Conservation (phyloP, 2,329 filamentous ascomycete species). For the Aspergillus spinulosporus region DNA sequence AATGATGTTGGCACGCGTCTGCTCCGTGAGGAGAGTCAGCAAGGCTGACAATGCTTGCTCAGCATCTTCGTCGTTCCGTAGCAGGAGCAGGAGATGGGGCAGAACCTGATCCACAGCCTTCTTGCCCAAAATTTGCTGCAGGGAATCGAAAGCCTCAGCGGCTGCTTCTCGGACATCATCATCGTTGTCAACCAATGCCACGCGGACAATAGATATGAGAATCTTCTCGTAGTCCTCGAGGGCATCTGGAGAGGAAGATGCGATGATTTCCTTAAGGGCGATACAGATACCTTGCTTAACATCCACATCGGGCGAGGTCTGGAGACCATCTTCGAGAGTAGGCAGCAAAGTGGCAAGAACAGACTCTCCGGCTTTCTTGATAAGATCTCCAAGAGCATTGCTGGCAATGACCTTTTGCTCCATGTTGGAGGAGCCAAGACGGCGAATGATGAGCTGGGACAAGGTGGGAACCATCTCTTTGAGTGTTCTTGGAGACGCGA, state of each 20-base stretch:
- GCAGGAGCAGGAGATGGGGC: slow-evolving; percentile 84
- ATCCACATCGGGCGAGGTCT: slow-evolving; percentile 84
- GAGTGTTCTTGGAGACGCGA: slow-evolving; percentile 85
- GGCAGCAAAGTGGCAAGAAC: slow-evolving; percentile 85
- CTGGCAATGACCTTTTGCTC: slow-evolving; percentile 99
- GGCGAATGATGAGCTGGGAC: slow-evolving; percentile 89
- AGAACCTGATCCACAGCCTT: slow-evolving; percentile 92
- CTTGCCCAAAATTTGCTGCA: slow-evolving; percentile 93
- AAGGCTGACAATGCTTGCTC: slow-evolving; percentile 91
- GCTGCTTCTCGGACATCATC: slow-evolving; percentile 90
- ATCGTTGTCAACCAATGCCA: slow-evolving; percentile 86
- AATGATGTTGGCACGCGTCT: slow-evolving; percentile 92
- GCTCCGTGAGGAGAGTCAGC: slow-evolving; percentile 89
- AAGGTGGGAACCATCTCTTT: slow-evolving; percentile 95
- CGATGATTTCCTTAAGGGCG: slow-evolving; percentile 88
- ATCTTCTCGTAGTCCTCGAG: slow-evolving; percentile 94
- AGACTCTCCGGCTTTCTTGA: slow-evolving; percentile 92
- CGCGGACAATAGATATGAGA: slow-evolving; percentile 89
- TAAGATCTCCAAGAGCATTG: slow-evolving; percentile 93
- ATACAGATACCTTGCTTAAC: slow-evolving; percentile 97
- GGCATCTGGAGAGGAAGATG: slow-evolving; percentile 81
- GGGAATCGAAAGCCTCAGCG: slow-evolving; percentile 92
- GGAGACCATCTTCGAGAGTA: slow-evolving; percentile 86
- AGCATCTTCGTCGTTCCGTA: slow-evolving; percentile 81
- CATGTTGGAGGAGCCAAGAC: slow-evolving; percentile 92